These are phyloP conservation scores for Stephanocyclus meneghinianus DNA, from an alignment of 352 stramenopile species.

Conservation along the genomic window DNA sequence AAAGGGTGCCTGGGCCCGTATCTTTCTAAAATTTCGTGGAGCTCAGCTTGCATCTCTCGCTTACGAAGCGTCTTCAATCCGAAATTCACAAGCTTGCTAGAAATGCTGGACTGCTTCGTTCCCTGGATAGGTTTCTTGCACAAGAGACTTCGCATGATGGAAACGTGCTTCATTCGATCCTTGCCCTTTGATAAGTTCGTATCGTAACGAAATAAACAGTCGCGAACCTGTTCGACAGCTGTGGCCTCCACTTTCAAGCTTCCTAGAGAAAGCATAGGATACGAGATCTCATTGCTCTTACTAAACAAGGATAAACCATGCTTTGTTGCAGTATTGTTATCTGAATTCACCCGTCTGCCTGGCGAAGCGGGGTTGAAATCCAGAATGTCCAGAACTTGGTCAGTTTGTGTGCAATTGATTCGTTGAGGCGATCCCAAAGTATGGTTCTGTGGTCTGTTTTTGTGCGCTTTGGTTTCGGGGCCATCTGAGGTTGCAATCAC, in stretches of 20 bases:
- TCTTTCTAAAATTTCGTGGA: slow-evolving; percentile 34
- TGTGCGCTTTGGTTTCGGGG: background rate
- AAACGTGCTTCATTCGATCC: slow-evolving; percentile 11
- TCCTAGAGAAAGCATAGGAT: slow-evolving; percentile 42
- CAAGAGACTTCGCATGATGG: slow-evolving; percentile 25
- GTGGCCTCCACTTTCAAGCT: slow-evolving; percentile 32
- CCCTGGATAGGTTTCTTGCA: slow-evolving; percentile 17
- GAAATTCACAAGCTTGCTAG: slow-evolving; percentile 40
- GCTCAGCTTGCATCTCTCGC: slow-evolving; percentile 19
- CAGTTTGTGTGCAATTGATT: background rate
- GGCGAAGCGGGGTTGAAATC: background rate
- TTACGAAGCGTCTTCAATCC: slow-evolving; percentile 17
- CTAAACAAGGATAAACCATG: slow-evolving; percentile 13
- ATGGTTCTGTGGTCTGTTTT: background rate
- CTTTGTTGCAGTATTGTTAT: background rate
- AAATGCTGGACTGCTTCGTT: slow-evolving; percentile 22
- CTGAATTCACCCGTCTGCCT: background rate
- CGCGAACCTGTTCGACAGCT: slow-evolving; percentile 22
- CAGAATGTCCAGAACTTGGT: background rate
- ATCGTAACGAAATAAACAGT: slow-evolving; percentile 26
- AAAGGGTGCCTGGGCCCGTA: slow-evolving; percentile 36
- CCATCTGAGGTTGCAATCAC: background rate
- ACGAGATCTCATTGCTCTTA: slow-evolving; percentile 20
- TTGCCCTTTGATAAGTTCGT: slow-evolving; percentile 19
- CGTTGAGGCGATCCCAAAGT: background rate